phyloP scores from a whole-genome alignment of 495 filamentous ascomycete species.

The Trichocladium uniseriatum region DNA sequence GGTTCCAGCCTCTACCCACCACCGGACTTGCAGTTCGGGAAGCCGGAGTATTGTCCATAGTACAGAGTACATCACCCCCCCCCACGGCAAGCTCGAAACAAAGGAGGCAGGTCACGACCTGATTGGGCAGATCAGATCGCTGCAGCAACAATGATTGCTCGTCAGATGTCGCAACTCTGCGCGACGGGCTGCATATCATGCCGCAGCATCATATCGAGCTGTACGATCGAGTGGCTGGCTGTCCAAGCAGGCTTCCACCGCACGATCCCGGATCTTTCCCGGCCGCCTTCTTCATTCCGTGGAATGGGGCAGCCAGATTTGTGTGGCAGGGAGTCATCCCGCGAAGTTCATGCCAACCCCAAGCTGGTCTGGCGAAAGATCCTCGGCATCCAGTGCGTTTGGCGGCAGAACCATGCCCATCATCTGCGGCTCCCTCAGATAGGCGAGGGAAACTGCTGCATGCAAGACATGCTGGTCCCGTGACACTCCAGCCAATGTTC shows the following conservation, averaged over 20 bases:
- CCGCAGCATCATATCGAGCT: constrained; percentile 16
- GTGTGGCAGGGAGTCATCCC: neutral
- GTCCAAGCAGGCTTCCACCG: neutral
- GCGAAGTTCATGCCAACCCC: neutral
- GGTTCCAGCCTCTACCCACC: constrained; percentile 24
- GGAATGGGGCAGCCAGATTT: no score
- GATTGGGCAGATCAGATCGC: neutral
- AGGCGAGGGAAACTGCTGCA: constrained; percentile 7
- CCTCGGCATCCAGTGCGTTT: constrained; percentile 23
- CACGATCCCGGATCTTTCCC: constrained; percentile 1
- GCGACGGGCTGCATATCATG: constrained; percentile 22
- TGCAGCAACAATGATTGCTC: constrained; percentile 3
- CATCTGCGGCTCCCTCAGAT: neutral
- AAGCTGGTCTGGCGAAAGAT: neutral
- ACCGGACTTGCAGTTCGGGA: neutral
- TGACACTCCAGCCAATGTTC: constrained; percentile 11
- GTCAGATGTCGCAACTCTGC: constrained; percentile 19
- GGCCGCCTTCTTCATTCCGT: no score
- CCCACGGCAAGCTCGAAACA: neutral
- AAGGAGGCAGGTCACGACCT: neutral
- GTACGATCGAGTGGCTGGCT: constrained; percentile 7
- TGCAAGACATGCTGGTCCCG: constrained; percentile 15
- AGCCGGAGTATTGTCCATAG: no score
- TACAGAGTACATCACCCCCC: no score
- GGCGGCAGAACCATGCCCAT: constrained; percentile 21